Percentiles rank a stretch among this genome's conserved stretches.
phyloP scores from a whole-genome alignment of 164 flowering plant genomes.

The Stephania japonica region DNA sequence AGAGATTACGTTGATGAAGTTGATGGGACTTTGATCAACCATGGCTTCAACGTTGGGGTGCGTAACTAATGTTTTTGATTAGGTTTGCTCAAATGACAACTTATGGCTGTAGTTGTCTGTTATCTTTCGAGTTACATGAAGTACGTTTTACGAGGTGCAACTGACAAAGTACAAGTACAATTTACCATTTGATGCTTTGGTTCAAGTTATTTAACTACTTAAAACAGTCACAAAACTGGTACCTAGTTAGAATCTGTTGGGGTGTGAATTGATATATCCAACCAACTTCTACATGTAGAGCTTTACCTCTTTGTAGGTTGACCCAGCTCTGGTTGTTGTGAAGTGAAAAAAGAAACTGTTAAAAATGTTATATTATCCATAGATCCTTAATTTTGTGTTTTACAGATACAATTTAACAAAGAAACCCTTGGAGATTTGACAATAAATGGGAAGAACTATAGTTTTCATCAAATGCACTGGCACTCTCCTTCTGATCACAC shows the following conservation, averaged over 20 bases:
- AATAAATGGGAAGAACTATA: constrained; percentile 37
- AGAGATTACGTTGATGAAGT: constrained; percentile 28
- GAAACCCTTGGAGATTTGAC: constrained; percentile 25
- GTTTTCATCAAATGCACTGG: constrained; percentile 53
- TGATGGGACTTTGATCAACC: constrained; percentile 48
- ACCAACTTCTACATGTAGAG: background rate
- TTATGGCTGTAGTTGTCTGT: too few relatives aligned
- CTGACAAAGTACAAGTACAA: too few relatives aligned
- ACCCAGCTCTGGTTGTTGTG: too few relatives aligned
- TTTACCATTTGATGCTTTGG: too few relatives aligned
- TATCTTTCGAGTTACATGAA: too few relatives aligned
- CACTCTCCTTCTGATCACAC: constrained; percentile 70
- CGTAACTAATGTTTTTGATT: background rate
- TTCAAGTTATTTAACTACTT: too few relatives aligned
- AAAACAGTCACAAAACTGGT: too few relatives aligned
- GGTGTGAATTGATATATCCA: background rate
- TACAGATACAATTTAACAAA: constrained; percentile 30
- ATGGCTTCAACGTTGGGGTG: constrained; percentile 46
- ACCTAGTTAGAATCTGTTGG: background rate
- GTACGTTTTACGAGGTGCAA: too few relatives aligned
- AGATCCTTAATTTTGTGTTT: background rate
- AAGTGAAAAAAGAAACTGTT: too few relatives aligned
- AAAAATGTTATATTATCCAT: too few relatives aligned
- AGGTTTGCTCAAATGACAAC: too few relatives aligned
- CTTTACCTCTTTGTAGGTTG: background rate